A percentile compares a stretch with the other conserved stretches of the same genome.
Conservation (phyloP, 305 asterid species). For the Stenogyne calaminthoides region DNA sequence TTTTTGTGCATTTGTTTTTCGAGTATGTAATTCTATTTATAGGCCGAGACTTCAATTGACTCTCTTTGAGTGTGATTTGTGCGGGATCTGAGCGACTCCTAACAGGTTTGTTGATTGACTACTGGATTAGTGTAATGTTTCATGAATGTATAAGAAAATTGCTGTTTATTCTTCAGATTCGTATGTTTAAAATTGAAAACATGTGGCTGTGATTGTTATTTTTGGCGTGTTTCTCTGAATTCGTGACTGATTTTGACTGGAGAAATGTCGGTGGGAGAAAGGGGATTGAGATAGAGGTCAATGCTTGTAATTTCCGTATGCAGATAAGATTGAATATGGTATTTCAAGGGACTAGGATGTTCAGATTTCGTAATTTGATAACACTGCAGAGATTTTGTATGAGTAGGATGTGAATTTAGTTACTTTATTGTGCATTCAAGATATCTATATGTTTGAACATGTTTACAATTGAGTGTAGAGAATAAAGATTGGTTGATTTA, state of each 20-base stretch:
- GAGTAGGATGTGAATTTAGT: slow-evolving; percentile 4
- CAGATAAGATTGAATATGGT: not conserved
- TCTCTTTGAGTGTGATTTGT: slow-evolving; percentile 13
- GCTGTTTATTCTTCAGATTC: slow-evolving; percentile 17
- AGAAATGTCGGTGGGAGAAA: slow-evolving; percentile 31
- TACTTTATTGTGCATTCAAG: not conserved
- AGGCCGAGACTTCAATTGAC: slow-evolving; percentile 31
- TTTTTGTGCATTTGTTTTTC: not conserved
- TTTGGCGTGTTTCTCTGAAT: not conserved
- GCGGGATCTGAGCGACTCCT: slow-evolving; percentile 37
- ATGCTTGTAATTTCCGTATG: not conserved
- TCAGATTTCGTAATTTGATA: slow-evolving; percentile 27
- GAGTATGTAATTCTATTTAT: slow-evolving; percentile 7
- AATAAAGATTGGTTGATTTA: not conserved
- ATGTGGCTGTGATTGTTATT: not conserved
- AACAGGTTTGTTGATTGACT: slow-evolving; percentile 35
- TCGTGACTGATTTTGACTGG: not conserved
- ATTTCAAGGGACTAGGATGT: not conserved
- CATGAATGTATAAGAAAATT: slow-evolving; percentile 3
- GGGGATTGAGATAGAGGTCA: not conserved
- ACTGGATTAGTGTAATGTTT: not conserved
- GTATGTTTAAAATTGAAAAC: slow-evolving; percentile 4
- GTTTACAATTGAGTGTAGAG: not conserved
- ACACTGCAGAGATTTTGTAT: not conserved
- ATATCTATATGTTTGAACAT: slow-evolving; percentile 4